Base-by-base conservation (phyloP, 2,329 filamentous ascomycete species). In the Fusarium pseudoanthophilum region DNA sequence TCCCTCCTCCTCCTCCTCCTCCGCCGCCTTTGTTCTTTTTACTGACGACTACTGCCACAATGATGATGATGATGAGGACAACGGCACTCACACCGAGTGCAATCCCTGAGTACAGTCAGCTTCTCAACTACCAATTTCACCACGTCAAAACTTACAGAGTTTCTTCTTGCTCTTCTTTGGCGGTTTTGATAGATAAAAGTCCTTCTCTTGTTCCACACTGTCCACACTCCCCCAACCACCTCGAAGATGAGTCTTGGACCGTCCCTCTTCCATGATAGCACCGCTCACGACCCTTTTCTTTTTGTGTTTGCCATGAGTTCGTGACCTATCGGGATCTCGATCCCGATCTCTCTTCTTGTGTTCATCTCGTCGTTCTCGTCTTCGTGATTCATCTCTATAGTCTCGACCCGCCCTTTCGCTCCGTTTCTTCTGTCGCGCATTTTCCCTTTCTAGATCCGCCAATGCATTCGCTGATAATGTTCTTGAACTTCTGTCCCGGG, bases 261-360 rank as follows among this genome's bases (percentile, higher is more conserved):
- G 82, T 1, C 92, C 92, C 79, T 94, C 92, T 77, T 94, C 92
- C 74, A 92, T 83, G 24, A 92, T 82, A 0, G 91, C 90, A 26
- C 92, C 92, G 71, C 92, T 94, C 26, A 92, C 91, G n/a, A 93
- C 85, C 69, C 92, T 84, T 64, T 86, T 86, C 78, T 90, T 89
- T 72, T 86, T 87, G 46, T 81, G 80, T 56, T 83, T 82, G 59
- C 78, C 79, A 20, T 80, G 80, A 70, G 75, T 84, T 45, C 82
- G 79, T 16, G 83, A 79, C 55, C 61, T 75, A 36, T 74, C 77
- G 11, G 71, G 72, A 48, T 78, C 67, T 46, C 76, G 71, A 26
- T 76, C 64, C 52, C 75, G 70, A 24, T 77, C 75, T 34, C 68
- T 68, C 43, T 62, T 70, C 60, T 69, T 69, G 28, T 74, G 71